phyloP scores from a whole-genome alignment of 139 green algal genomes.

The Trebouxia sp. region DNA sequence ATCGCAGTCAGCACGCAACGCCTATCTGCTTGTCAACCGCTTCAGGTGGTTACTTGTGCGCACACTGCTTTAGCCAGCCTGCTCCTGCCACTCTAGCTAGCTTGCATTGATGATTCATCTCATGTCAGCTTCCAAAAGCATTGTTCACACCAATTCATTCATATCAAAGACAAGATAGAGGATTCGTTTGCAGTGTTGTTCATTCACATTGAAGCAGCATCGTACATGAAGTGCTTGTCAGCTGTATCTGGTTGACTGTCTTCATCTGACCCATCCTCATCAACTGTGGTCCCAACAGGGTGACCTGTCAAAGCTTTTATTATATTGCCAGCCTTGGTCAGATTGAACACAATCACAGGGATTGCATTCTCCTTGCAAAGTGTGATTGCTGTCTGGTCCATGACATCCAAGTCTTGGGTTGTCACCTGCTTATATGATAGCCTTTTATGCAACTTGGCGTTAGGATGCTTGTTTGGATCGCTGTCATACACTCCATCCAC shows the following conservation, averaged over 20 bases:
- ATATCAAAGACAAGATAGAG: no score
- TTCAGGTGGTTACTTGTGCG: no score
- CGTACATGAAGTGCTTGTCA: background rate
- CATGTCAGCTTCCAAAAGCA: background rate
- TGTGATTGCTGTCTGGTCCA: slow-evolving; percentile 98
- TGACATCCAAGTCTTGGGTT: slow-evolving; percentile 71
- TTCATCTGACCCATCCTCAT: background rate
- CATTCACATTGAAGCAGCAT: slow-evolving; percentile 1
- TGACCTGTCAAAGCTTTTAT: slow-evolving; percentile 42
- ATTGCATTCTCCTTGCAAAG: slow-evolving; percentile 98
- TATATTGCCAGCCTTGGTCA: slow-evolving; percentile 80
- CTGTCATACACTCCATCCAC: slow-evolving; percentile 96
- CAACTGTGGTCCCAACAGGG: slow-evolving; percentile 40
- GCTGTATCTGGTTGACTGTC: background rate
- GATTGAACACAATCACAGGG: slow-evolving; percentile 87
- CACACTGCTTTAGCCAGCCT: no score
- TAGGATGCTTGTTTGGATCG: slow-evolving; percentile 80
- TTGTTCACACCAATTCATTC: no score
- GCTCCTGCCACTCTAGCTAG: no score
- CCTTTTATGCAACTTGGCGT: slow-evolving; percentile 61
- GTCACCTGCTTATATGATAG: slow-evolving; percentile 71
- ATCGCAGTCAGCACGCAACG: no score
- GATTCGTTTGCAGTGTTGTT: background rate
- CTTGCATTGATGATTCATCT: no score
- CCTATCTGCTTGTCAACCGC: no score